phyloP scores from a whole-genome alignment of 352 stramenopile species.

The Globisporangium carolinianum region DNA sequence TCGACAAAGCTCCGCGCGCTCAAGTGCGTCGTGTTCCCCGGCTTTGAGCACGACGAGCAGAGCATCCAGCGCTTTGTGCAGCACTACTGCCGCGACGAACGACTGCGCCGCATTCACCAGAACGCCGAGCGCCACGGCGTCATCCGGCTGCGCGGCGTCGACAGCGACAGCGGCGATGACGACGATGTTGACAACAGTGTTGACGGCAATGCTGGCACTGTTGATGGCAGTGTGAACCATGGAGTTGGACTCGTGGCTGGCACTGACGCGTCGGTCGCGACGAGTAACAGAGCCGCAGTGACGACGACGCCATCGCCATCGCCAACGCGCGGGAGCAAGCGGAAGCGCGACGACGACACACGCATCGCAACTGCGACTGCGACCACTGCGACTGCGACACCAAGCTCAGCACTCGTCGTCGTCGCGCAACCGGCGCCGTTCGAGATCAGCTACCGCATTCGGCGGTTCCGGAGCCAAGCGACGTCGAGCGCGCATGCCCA shows the following conservation, averaged over 20 bases:
- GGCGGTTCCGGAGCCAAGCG: constrained; percentile 54
- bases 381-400: neutral
- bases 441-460: constrained; percentile 67
- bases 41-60: constrained; percentile 58
- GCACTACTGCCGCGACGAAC: constrained; percentile 73
- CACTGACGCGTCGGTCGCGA: neutral
- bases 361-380: neutral
- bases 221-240: neutral
- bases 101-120: constrained; percentile 56
- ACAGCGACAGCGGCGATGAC: constrained; percentile 22
- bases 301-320: too few species aligned
- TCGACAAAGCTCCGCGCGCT: constrained; percentile 74
- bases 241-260: too few species aligned
- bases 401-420: neutral
- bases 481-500: constrained; percentile 47
- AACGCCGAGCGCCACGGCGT: constrained; percentile 51
- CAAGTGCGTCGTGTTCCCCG: constrained; percentile 55
- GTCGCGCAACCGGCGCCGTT: constrained; percentile 3
- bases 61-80: constrained; percentile 72
- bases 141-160: constrained; percentile 36
- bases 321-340: neutral
- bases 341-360: neutral
- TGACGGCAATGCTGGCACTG: neutral
- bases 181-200: neutral
- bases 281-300: too few species aligned